Evolutionary conservation across 1,139 yeast genomes (phyloP).

Genomic region (Kodamaea alishanica): DNA sequence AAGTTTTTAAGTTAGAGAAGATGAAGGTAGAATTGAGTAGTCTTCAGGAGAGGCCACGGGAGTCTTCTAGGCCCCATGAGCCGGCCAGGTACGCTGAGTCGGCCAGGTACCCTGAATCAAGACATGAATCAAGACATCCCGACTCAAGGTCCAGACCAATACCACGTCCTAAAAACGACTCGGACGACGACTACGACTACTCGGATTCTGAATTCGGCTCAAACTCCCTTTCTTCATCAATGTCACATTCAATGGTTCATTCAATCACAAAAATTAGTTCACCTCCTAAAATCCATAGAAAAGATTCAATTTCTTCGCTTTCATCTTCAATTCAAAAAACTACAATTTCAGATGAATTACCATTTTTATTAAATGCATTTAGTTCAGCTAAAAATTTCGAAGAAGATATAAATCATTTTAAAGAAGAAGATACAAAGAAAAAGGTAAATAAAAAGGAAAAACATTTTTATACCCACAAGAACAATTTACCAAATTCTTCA

Average conservation of each 20-base stretch:
- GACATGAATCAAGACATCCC: not conserved
- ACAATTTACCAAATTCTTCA: constrained; percentile 31
- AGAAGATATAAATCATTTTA: constrained; percentile 44
- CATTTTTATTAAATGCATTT: constrained; percentile 56
- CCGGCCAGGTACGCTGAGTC: too few relatives aligned
- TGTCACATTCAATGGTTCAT: constrained; percentile 34
- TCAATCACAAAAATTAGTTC: constrained; percentile 33
- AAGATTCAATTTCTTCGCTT: constrained; percentile 29
- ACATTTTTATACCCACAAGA: constrained; percentile 25
- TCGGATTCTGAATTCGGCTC: constrained; percentile 32
- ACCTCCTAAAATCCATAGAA: constrained; percentile 14
- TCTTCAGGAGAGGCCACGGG: not conserved
- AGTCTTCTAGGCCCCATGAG: too few relatives aligned
- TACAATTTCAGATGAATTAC: constrained; percentile 52
- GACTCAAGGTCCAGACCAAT: not conserved
- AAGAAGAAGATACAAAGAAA: constrained; percentile 20
- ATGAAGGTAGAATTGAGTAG: constrained; percentile 18
- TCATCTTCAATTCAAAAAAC: constrained; percentile 38
- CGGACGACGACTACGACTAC: constrained; percentile 20
- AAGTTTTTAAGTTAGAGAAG: constrained; percentile 40
- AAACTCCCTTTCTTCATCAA: constrained; percentile 26
- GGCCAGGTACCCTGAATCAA: too few relatives aligned
- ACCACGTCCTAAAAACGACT: constrained; percentile 9
- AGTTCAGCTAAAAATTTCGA: constrained; percentile 50
- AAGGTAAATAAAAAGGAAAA: constrained; percentile 9